A percentile compares a stretch with the other conserved stretches of the same genome.
These are phyloP conservation scores for Populus hybrid DNA, from an alignment of 441 rosid genomes.

Conservation along the genomic window DNA sequence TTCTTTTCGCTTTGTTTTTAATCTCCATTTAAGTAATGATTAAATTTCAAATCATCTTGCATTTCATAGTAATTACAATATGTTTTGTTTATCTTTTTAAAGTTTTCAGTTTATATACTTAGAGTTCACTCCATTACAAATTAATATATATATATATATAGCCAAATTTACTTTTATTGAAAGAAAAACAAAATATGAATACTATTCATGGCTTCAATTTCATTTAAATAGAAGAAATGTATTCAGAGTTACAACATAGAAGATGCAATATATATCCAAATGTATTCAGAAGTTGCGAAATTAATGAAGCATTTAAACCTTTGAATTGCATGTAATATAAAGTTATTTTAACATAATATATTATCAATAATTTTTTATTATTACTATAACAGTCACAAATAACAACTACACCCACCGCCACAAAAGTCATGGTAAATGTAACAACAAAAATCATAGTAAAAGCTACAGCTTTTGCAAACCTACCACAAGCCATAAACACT, in stretches of 20 bases:
- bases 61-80: not conserved
- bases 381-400: not conserved
- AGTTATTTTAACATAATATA: not conserved
- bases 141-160: too few relatives aligned
- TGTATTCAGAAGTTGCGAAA: too few relatives aligned
- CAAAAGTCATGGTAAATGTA: not conserved
- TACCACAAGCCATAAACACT: not conserved
- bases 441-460: not conserved
- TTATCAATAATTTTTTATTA: not conserved
- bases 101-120: not conserved
- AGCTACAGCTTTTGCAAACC: not conserved
- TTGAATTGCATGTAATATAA: not conserved
- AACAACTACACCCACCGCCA: not conserved
- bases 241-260: too few relatives aligned
- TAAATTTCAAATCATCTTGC: not conserved
- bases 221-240: too few relatives aligned
- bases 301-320: not conserved
- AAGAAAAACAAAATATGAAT: too few relatives aligned
- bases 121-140: not conserved
- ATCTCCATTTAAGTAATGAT: not conserved
- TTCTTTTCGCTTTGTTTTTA: not conserved
- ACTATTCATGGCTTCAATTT: too few relatives aligned
- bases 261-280: too few relatives aligned
- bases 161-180: too few relatives aligned
- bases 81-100: not conserved